A percentile compares a stretch with the other conserved stretches of the same genome.
Conservation (phyloP, 306 rosid genomes). For the Carpinus viminea region DNA sequence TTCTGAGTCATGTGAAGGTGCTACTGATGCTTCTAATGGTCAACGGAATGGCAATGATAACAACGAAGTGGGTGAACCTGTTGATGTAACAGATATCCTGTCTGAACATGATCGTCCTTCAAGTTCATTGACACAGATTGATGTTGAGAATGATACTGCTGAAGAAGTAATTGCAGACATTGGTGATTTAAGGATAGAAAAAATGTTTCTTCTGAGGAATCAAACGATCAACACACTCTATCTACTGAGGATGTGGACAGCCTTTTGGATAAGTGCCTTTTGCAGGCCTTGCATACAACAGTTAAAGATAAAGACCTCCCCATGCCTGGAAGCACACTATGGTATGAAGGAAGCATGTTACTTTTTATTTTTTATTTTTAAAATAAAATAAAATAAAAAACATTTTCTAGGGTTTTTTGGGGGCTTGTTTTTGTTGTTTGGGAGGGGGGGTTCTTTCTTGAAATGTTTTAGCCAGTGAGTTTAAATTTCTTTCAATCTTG, state of each 20-base stretch:
- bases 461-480: background rate
- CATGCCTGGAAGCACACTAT: constrained; percentile 92
- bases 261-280: constrained; percentile 85
- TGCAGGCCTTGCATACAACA: constrained; percentile 88
- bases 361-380: background rate
- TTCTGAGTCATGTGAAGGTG: constrained; percentile 40
- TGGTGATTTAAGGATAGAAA: constrained; percentile 59
- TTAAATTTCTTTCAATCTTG: background rate
- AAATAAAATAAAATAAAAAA: no score
- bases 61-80: constrained; percentile 37
- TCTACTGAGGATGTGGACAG: constrained; percentile 72
- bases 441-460: background rate
- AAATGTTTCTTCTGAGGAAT: constrained; percentile 42
- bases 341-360: constrained; percentile 45
- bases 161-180: constrained; percentile 46
- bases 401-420: no score
- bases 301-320: constrained; percentile 88
- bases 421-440: no score
- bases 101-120: constrained; percentile 35
- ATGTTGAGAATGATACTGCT: constrained; percentile 29
- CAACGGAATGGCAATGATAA: constrained; percentile 32
- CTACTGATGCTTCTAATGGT: constrained; percentile 38
- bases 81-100: constrained; percentile 35
- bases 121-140: constrained; percentile 11
- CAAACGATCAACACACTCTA: constrained; percentile 50